Conservation (phyloP, 192 early-diverging fungal genomes). For the Coemansia sp. region DNA sequence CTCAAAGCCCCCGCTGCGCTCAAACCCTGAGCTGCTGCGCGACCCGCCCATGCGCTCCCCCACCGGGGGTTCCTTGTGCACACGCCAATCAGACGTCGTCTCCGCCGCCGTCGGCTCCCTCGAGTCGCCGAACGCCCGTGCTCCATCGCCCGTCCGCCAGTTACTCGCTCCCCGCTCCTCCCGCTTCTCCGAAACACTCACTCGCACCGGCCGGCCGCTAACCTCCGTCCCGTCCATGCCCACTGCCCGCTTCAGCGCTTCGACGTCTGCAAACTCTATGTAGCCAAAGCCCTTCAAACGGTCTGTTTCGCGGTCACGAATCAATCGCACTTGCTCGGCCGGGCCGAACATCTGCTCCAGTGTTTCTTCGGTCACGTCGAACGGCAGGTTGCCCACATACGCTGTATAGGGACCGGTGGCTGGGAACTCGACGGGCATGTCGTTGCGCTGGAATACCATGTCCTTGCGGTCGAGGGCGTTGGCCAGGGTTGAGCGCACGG, state of each 20-base stretch:
- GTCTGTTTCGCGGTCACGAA: slow-evolving; percentile 74
- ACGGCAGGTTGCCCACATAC: slow-evolving; percentile 89
- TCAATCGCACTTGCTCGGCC: slow-evolving; percentile 77
- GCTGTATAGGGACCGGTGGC: slow-evolving; percentile 86
- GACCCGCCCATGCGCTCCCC: slow-evolving; percentile 1
- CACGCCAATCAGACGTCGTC: slow-evolving; percentile 32
- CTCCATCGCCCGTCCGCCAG: slow-evolving; percentile 26
- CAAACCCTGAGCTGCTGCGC: slow-evolving; percentile 11
- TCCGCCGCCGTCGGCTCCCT: slow-evolving; percentile 29
- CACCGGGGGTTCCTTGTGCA: slow-evolving; percentile 11
- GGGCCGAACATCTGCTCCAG: slow-evolving; percentile 72
- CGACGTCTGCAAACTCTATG: slow-evolving; percentile 86
- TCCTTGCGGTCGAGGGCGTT: slow-evolving; percentile 35
- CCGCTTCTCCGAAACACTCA: slow-evolving; percentile 87
- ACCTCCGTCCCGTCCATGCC: slow-evolving; percentile 56
- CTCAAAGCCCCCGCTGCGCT: no score
- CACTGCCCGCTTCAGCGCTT: slow-evolving; percentile 80
- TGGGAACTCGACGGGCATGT: slow-evolving; percentile 64
- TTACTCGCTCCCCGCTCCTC: slow-evolving; percentile 22
- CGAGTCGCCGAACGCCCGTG: neutral
- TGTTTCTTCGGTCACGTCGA: slow-evolving; percentile 74
- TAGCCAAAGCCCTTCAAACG: slow-evolving; percentile 94
- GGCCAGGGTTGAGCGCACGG: slow-evolving; percentile 29
- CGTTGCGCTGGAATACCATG: slow-evolving; percentile 11
- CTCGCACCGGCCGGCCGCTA: slow-evolving; percentile 68